Evolutionary conservation across 176 grass and related monocot genomes (phyloP).

Genomic region (Oropetium thomaeum): DNA sequence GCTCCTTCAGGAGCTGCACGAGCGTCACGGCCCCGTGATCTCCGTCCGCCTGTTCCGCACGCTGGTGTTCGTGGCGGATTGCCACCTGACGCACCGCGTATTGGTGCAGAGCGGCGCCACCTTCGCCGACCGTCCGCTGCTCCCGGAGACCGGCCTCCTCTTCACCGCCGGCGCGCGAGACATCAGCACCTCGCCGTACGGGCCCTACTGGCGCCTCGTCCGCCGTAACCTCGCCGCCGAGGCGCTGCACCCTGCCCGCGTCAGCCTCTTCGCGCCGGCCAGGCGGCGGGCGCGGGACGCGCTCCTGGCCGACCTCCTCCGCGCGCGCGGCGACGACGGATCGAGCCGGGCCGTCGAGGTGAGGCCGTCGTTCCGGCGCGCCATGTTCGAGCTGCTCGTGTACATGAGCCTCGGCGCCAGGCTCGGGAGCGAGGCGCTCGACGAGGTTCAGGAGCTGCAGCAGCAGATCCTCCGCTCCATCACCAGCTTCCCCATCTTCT

Average conservation of each 20-base stretch:
- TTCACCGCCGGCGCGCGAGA: constrained; percentile 38
- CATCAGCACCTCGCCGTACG: constrained; percentile 43
- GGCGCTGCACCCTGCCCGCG: constrained; percentile 28
- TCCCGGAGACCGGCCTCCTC: neutral
- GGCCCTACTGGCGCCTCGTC: constrained; percentile 46
- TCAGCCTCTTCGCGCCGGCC: constrained; percentile 19
- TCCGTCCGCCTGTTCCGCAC: constrained; percentile 38
- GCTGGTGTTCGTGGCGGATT: constrained; percentile 52
- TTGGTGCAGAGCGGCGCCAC: constrained; percentile 42
- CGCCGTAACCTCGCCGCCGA: constrained; percentile 49
- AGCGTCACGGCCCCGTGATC: constrained; percentile 41
- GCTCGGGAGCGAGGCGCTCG: constrained; percentile 11
- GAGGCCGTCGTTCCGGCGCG: constrained; percentile 34
- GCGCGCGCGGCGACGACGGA: neutral
- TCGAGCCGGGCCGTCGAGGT: constrained; percentile 17
- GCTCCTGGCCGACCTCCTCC: constrained; percentile 31
- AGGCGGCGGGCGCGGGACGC: constrained; percentile 13
- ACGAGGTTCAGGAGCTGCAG: constrained; percentile 40
- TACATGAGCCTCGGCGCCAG: constrained; percentile 56
- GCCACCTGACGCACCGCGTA: constrained; percentile 36
- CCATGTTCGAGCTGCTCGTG: constrained; percentile 44
- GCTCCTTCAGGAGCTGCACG: constrained; percentile 32
- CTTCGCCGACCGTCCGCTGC: constrained; percentile 43
- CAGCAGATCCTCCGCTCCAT: neutral
- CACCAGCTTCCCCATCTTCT: constrained; percentile 36